Evolutionary conservation across 192 early-diverging fungal species (phyloP).

Genomic region (Gryganskiella cystojenkinii): DNA sequence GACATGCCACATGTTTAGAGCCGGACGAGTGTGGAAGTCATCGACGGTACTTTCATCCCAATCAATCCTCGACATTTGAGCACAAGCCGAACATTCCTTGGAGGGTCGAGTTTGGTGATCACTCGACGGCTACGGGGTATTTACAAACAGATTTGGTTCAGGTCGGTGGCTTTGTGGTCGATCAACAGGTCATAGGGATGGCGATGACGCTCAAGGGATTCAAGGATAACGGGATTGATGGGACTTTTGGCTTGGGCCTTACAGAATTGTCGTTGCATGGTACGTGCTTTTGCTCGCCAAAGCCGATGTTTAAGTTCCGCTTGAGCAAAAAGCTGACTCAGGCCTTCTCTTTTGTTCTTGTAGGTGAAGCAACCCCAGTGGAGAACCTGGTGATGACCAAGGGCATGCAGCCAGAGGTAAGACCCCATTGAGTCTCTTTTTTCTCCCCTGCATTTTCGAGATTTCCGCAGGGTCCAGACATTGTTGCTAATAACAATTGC

Average conservation of each 20-base stretch:
- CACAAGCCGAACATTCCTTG: constrained; percentile 15
- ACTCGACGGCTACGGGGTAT: constrained; percentile 26
- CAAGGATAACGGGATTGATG: constrained; percentile 61
- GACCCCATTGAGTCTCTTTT: neutral
- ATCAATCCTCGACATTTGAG: constrained; percentile 14
- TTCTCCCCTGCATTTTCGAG: neutral
- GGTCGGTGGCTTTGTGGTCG: constrained; percentile 59
- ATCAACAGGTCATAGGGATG: constrained; percentile 67
- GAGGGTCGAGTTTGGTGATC: constrained; percentile 41
- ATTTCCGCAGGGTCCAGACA: too few relatives aligned
- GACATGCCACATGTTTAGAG: constrained; percentile 15
- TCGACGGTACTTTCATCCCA: constrained; percentile 10
- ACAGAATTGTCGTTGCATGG: neutral
- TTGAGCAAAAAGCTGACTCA: too few relatives aligned
- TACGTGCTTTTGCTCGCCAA: too few relatives aligned
- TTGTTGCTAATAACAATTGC: too few relatives aligned
- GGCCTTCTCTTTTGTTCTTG: too few relatives aligned
- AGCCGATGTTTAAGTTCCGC: too few relatives aligned
- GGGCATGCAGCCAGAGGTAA: constrained; percentile 21
- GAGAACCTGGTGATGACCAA: constrained; percentile 11
- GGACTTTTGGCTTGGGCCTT: constrained; percentile 63
- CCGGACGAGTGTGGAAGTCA: constrained; percentile 17
- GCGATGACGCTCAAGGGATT: constrained; percentile 59
- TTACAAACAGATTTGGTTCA: constrained; percentile 58
- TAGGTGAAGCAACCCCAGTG: neutral